phyloP scores from a whole-genome alignment of 306 rosid species.

The Prunus mira region DNA sequence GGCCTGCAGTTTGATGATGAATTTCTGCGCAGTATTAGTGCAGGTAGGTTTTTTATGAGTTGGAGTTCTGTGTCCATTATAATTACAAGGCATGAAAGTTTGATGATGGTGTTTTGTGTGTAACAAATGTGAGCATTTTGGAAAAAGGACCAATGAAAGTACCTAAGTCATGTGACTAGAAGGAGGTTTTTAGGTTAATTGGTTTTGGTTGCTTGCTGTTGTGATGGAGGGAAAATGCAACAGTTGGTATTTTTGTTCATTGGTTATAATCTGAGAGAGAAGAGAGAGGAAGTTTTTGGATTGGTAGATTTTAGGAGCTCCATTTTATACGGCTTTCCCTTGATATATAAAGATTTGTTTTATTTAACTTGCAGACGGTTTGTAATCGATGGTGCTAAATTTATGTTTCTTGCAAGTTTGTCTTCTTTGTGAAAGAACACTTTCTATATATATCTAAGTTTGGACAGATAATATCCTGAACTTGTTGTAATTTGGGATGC shows the following conservation, averaged over 20 bases:
- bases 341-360: constrained; percentile 8
- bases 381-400: neutral
- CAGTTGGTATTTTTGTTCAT: neutral
- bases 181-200: neutral
- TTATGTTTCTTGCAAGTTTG: neutral
- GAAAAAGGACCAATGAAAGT: neutral
- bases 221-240: neutral
- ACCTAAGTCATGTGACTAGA: neutral
- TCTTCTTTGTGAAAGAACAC: neutral
- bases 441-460: neutral
- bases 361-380: neutral
- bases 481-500: too few species aligned
- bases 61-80: constrained; percentile 39
- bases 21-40: constrained; percentile 24
- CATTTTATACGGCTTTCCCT: constrained; percentile 14
- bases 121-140: constrained; percentile 17
- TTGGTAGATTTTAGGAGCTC: neutral
- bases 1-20: constrained; percentile 18
- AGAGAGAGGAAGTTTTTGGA: neutral
- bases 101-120: constrained; percentile 8
- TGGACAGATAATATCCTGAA: neutral
- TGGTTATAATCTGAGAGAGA: constrained; percentile 6
- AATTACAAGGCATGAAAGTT: constrained; percentile 13
- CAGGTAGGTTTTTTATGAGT: constrained; percentile 14
- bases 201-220: neutral